Percentiles rank a stretch among this genome's conserved stretches.
Evolutionary conservation across 2,329 filamentous ascomycete species (phyloP).

Genomic region (Rhexocercosporidium sp.): DNA sequence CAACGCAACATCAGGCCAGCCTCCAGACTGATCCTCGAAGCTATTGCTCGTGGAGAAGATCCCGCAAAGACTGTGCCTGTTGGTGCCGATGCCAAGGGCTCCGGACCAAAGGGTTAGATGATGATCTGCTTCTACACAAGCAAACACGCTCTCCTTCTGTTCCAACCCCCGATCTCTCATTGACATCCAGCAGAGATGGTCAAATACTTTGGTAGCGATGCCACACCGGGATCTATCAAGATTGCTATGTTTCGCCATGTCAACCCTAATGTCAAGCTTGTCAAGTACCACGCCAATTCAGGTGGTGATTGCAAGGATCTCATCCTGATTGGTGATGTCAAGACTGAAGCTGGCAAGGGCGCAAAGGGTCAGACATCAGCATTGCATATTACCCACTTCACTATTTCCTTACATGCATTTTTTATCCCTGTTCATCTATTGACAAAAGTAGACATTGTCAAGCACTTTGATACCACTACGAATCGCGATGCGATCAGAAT

Average conservation of each 20-base stretch:
- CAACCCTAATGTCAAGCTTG: conserved; percentile 55
- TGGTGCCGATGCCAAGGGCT: conserved; percentile 13
- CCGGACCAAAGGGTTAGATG: conserved; percentile 12
- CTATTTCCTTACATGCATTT: not conserved
- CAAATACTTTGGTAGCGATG: conserved; percentile 59
- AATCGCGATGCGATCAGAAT: not conserved
- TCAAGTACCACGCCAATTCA: conserved; percentile 50
- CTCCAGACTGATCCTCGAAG: conserved; percentile 42
- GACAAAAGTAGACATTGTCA: conserved; percentile 8
- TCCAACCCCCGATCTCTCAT: not conserved
- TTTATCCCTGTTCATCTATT: not conserved
- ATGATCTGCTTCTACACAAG: not conserved
- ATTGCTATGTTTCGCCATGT: conserved; percentile 59
- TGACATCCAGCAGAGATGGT: conserved; percentile 54
- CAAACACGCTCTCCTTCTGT: not conserved
- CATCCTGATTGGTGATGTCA: not conserved
- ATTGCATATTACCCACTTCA: conserved; percentile 7
- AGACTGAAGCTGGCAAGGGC: conserved; percentile 7
- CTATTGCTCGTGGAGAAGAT: conserved; percentile 37
- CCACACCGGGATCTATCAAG: conserved; percentile 59
- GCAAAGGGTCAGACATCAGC: conserved; percentile 15
- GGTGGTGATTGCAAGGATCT: conserved; percentile 49
- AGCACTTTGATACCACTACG: conserved; percentile 9
- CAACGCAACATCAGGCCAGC: conserved; percentile 44
- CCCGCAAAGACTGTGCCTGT: conserved; percentile 35